These are phyloP conservation scores for Candida sp. DNA, from an alignment of 1,139 yeast genomes.

Conservation along the genomic window DNA sequence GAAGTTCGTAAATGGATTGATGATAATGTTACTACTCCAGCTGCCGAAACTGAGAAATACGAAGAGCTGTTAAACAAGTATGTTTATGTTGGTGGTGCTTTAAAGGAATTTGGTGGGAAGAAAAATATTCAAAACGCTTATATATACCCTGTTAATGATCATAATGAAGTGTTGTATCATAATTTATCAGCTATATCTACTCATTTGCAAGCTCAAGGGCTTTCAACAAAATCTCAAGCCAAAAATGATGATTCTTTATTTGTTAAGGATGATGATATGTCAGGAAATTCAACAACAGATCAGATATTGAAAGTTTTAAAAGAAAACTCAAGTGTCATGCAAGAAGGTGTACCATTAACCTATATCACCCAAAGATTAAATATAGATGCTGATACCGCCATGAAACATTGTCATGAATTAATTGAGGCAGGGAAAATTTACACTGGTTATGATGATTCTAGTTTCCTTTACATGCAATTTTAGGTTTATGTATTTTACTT, in stretches of 20 bases:
- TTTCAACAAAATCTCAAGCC: slow-evolving; percentile 10
- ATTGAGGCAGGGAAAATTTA: slow-evolving; percentile 66
- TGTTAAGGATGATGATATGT: slow-evolving; percentile 36
- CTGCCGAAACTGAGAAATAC: slow-evolving; percentile 34
- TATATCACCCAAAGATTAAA: slow-evolving; percentile 55
- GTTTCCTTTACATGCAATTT: slow-evolving; percentile 47
- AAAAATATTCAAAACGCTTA: slow-evolving; percentile 64
- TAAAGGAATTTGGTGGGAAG: slow-evolving; percentile 68
- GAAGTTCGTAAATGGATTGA: slow-evolving; percentile 73
- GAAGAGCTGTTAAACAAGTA: slow-evolving; percentile 38
- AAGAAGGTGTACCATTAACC: slow-evolving; percentile 70
- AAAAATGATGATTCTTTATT: slow-evolving; percentile 36
- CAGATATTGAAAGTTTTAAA: slow-evolving; percentile 48
- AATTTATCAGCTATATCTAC: slow-evolving; percentile 66
- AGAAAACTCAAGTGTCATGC: slow-evolving; percentile 53
- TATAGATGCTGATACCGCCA: slow-evolving; percentile 47
- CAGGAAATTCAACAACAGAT: slow-evolving; percentile 32
- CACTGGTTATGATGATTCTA: slow-evolving; percentile 63
- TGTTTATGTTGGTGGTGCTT: slow-evolving; percentile 68
- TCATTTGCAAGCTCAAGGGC: slow-evolving; percentile 54
- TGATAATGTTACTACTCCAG: slow-evolving; percentile 36
- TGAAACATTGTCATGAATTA: slow-evolving; percentile 47
- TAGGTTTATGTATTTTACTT: neutral
- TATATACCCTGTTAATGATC: slow-evolving; percentile 60
- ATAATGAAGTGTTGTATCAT: slow-evolving; percentile 76